Evolutionary conservation across 805 yeast genomes (phyloP), one percentile per base, ranked within the genome.

Genomic region (Kuraishia ogatae): DNA sequence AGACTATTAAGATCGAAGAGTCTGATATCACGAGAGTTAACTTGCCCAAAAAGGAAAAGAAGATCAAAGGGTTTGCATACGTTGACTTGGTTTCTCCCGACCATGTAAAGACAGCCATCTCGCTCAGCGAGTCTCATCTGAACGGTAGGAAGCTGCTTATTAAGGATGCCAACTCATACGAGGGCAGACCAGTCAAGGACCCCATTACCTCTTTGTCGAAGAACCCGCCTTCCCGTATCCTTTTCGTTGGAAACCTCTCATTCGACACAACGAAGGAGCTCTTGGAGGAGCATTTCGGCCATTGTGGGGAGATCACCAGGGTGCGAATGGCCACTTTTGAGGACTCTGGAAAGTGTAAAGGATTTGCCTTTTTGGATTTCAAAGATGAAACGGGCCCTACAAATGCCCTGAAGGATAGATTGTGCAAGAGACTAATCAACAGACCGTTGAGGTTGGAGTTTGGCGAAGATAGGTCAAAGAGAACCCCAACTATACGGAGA

Each of bases 271-370:
- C 96, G 1, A 84, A 87, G 58, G 96, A 87, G 29, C 70, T 83
- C 59, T 73, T 93, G 50, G 84, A 82, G 60, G 86, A 83, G 61
- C 96, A 89, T 59, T 93, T 93, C 75, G 86, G 87, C 69, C 93
- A 87, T 64, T 91, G 96, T 71, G 97, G 98, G 47, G 91, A 87
- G 59, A 93, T 96, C 57, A 71, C 76, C 28, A 82, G 82, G 60
- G 82, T 93, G 54, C 81, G 99, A 69, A 93, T 92, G 96, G 98
- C 98, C 2, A 92, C 99, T n/a, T 93, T 93, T 71, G 91, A 94
- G 71, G 99, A 93, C 67, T 75, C 87, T 53, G 98, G 97, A 1
- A 93, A 92, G 67, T 93, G 98, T 75, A 94, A 94, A 70, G 98
- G 98, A 1, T 93, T 93, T 74, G 91, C 97, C 1, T 93, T 94